Conservation (phyloP, 2,329 filamentous ascomycete genomes). For the Hypoxylon sp. region DNA sequence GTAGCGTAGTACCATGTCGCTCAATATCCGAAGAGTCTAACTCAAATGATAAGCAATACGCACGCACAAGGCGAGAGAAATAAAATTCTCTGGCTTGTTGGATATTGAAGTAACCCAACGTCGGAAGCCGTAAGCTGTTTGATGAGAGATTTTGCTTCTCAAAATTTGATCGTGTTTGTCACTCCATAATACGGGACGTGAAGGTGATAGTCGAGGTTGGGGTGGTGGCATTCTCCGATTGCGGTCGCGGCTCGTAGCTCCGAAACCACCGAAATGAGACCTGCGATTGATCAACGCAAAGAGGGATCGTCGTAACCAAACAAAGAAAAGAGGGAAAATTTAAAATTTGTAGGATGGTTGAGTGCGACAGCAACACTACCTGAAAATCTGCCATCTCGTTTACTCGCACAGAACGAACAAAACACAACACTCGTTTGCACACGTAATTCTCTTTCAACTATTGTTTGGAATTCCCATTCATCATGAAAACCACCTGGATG, state of each 20-base stretch:
- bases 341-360: slow-evolving; percentile 29
- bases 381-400: slow-evolving; percentile 28
- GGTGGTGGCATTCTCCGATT: slow-evolving; percentile 45
- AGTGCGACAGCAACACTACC: slow-evolving; percentile 43
- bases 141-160: slow-evolving; percentile 14
- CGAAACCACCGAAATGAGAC: slow-evolving; percentile 55
- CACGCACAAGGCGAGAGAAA: slow-evolving; percentile 12
- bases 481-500: slow-evolving; percentile 22
- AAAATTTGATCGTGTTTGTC: slow-evolving; percentile 23
- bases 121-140: slow-evolving; percentile 17
- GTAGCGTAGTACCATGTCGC: slow-evolving; percentile 12
- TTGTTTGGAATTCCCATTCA: slow-evolving; percentile 38
- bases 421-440: slow-evolving; percentile 27
- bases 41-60: slow-evolving; percentile 1
- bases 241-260: slow-evolving; percentile 47
- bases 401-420: slow-evolving; percentile 18
- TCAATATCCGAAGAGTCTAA: slow-evolving; percentile 19
- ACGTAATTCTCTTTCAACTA: slow-evolving; percentile 32
- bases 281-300: slow-evolving; percentile 48
- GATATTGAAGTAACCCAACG: slow-evolving; percentile 6
- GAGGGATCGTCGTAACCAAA: slow-evolving; percentile 49
- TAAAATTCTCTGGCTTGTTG: slow-evolving; percentile 1
- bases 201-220: slow-evolving; percentile 15
- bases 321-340: slow-evolving; percentile 36
- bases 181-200: slow-evolving; percentile 23